Evolutionary conservation across 2,329 filamentous ascomycete species (phyloP).

Genomic region (Diaporthe aspalathi): DNA sequence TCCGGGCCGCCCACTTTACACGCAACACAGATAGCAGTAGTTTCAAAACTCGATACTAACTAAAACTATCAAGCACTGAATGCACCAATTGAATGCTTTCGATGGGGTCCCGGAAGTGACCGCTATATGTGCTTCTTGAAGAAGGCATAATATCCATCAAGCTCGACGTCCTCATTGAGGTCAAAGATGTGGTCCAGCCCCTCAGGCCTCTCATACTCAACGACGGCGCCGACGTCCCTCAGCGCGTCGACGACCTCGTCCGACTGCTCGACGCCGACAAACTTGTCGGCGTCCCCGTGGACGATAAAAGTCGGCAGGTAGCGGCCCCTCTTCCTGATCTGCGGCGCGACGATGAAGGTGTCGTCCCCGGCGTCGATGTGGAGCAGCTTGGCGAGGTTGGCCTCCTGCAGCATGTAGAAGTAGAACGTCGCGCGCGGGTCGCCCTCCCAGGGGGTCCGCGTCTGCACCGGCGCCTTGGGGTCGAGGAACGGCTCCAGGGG

Average conservation of each 20-base stretch:
- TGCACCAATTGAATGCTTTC: too few species aligned
- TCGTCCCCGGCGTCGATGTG: not conserved
- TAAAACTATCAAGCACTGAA: too few species aligned
- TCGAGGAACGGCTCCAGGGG: not conserved
- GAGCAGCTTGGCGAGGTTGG: constrained; percentile 13
- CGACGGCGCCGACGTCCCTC: not conserved
- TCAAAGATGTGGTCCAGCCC: constrained; percentile 22
- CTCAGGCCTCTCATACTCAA: constrained; percentile 5
- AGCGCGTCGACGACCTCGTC: constrained; percentile 13
- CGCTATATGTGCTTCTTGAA: constrained; percentile 5
- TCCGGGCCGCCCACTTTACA: too few species aligned
- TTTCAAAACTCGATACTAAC: too few species aligned
- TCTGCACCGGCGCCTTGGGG: not conserved
- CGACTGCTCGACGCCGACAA: constrained; percentile 20
- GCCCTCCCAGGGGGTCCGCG: not conserved
- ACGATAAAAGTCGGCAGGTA: constrained; percentile 13
- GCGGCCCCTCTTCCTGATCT: not conserved
- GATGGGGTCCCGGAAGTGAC: too few species aligned
- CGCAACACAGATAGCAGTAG: too few species aligned
- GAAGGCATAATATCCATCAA: constrained; percentile 9
- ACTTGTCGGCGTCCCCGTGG: constrained; percentile 14
- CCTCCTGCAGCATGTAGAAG: constrained; percentile 26
- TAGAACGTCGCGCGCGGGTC: not conserved
- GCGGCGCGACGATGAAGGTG: constrained; percentile 18
- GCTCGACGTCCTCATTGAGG: not conserved